phyloP scores from a whole-genome alignment of 345 rosid genomes.

The Lumnitzera racemosa region DNA sequence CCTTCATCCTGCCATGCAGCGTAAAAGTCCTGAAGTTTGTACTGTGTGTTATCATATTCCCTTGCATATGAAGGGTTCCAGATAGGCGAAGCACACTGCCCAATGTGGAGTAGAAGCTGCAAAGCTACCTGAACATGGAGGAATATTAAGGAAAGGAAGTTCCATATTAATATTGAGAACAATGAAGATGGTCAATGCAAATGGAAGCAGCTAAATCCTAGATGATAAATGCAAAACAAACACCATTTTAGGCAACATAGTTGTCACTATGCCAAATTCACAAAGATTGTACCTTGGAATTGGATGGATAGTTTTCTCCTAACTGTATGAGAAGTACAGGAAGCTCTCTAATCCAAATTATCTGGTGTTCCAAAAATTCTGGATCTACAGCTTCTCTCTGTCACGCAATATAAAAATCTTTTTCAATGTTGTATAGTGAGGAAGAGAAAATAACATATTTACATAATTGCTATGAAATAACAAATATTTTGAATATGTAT shows the following conservation, averaged over 20 bases:
- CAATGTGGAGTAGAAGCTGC: constrained; percentile 57
- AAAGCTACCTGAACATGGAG: constrained; percentile 40
- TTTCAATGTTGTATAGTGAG: background rate
- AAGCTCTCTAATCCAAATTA: constrained; percentile 66
- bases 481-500: no score
- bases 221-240: no score
- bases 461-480: no score
- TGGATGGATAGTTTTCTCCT: constrained; percentile 51
- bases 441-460: no score
- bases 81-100: constrained; percentile 35
- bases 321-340: constrained; percentile 52
- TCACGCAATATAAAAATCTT: background rate
- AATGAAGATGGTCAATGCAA: no score
- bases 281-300: constrained; percentile 41
- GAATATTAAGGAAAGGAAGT: no score
- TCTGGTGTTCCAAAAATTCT: constrained; percentile 34
- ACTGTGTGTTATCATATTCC: constrained; percentile 50
- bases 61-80: constrained; percentile 24
- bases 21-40: constrained; percentile 44
- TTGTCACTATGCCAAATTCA: constrained; percentile 9
- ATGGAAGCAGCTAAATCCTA: no score
- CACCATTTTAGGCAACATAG: no score
- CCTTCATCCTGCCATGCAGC: constrained; percentile 42
- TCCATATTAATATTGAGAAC: no score
- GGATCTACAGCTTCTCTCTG: constrained; percentile 34